A percentile compares a stretch with the other conserved stretches of the same genome.
phyloP scores from a whole-genome alignment of 805 yeast species.

The Metschnikowia colocasiae region DNA sequence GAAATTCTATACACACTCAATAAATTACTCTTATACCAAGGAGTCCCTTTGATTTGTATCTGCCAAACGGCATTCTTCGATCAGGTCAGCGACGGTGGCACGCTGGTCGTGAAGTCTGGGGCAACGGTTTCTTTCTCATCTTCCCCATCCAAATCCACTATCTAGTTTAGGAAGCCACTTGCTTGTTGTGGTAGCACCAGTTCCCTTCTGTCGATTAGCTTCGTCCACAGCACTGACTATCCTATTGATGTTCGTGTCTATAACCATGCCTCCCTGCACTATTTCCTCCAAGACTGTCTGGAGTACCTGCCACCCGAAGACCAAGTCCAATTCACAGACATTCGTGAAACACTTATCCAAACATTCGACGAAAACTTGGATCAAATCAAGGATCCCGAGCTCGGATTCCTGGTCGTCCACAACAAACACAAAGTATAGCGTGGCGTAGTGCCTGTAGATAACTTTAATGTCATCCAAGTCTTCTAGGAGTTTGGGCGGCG shows the following conservation, averaged over 20 bases:
- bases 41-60: neutral
- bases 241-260: conserved; percentile 79
- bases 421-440: conserved; percentile 90
- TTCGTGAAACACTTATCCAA: conserved; percentile 88
- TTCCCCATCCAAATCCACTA: conserved; percentile 17
- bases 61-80: neutral
- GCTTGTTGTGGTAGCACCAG: conserved; percentile 15
- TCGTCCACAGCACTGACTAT: conserved; percentile 83
- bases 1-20: neutral
- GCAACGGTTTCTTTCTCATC: neutral
- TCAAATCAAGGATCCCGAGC: conserved; percentile 86
- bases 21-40: neutral
- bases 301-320: conserved; percentile 97
- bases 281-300: conserved; percentile 90
- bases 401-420: conserved; percentile 96
- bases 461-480: conserved; percentile 76
- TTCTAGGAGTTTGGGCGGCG: conserved; percentile 79
- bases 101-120: neutral
- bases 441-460: conserved; percentile 91
- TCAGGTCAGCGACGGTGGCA: neutral
- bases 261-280: conserved; percentile 97
- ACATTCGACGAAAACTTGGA: conserved; percentile 95
- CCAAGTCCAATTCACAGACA: conserved; percentile 92
- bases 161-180: conserved; percentile 26
- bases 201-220: conserved; percentile 50